Percentiles rank a stretch among this genome's conserved stretches.
Conservation (phyloP, 306 rosid genomes). For the Oemleria cerasiformis region DNA sequence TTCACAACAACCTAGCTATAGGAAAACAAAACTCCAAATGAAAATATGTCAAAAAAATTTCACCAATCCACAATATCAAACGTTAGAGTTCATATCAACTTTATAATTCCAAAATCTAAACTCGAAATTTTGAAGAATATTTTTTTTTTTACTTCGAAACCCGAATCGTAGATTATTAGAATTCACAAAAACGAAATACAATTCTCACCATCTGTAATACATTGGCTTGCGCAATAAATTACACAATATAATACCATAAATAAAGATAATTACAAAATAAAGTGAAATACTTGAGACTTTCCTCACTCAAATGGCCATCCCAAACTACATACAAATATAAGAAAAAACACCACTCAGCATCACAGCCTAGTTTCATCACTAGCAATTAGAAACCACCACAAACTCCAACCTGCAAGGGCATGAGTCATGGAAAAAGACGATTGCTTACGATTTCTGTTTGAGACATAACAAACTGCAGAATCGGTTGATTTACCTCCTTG, state of each 20-base stretch:
- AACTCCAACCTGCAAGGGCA: conserved; percentile 18
- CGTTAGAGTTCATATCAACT: no score
- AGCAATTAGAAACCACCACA: neutral
- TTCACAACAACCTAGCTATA: no score
- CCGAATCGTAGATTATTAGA: no score
- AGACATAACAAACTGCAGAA: conserved; percentile 3
- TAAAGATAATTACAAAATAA: neutral
- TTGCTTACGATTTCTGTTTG: neutral
- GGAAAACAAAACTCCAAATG: no score
- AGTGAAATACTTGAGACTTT: neutral
- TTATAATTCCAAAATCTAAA: no score
- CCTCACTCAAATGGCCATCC: neutral
- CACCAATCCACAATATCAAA: no score
- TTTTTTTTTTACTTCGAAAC: no score
- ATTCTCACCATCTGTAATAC: neutral
- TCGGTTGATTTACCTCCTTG: conserved; percentile 9
- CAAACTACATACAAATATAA: neutral
- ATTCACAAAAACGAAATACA: neutral
- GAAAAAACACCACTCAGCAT: neutral
- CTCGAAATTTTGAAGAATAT: no score
- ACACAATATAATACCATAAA: neutral
- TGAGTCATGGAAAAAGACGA: neutral
- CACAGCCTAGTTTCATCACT: neutral
- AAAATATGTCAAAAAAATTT: no score
- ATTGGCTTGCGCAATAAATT: neutral